A percentile compares a stretch with the other conserved stretches of the same genome.
Evolutionary conservation across 2,329 filamentous ascomycete genomes (phyloP).

Genomic region (Pseudogymnoascus sp.): DNA sequence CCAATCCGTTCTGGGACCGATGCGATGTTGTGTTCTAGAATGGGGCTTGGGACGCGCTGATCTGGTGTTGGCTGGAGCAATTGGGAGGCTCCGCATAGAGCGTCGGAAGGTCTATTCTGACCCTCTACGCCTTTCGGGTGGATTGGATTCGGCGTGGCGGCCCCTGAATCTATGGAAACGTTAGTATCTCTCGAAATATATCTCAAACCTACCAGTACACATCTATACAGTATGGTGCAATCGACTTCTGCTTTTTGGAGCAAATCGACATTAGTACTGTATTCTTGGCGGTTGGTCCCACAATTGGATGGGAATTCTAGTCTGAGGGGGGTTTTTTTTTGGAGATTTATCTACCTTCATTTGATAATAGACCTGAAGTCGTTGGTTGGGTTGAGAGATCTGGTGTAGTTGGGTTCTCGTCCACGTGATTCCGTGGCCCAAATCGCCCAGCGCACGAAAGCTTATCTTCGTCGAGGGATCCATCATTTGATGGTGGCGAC

Average conservation of each 20-base stretch:
- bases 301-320: background rate
- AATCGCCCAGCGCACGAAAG: background rate
- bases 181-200: background rate
- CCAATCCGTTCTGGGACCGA: background rate
- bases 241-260: background rate
- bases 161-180: background rate
- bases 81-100: background rate
- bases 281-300: background rate
- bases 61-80: background rate
- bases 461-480: background rate
- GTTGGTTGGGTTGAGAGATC: background rate
- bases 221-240: background rate
- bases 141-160: background rate
- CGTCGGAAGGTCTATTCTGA: background rate
- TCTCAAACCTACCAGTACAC: background rate
- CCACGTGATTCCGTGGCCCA: background rate
- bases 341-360: background rate
- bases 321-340: no score
- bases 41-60: background rate
- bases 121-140: background rate
- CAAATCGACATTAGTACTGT: background rate
- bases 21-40: background rate
- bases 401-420: background rate
- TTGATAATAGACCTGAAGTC: background rate
- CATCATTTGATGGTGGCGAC: background rate